Evolutionary conservation across 768 basidiomycete species (phyloP), one percentile per base, ranked within the genome.

Genomic region (Collybia mongolica): DNA sequence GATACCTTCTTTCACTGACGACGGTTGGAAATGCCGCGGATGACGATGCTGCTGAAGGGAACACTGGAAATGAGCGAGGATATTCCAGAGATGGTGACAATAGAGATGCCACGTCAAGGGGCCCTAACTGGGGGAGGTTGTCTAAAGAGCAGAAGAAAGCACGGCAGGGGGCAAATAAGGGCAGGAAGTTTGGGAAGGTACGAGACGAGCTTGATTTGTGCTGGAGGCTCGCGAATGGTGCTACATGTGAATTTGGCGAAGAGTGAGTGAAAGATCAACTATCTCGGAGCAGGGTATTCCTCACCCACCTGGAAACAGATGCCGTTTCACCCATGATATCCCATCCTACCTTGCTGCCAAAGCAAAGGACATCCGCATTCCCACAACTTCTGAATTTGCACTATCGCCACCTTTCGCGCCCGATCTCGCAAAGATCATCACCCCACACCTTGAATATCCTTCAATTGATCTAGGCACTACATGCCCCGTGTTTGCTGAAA

Each of bases 181-280:
- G 82, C 11, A 69, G 95, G 37, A 77, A 83, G 12, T 94, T 93
- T 65, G 83, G 77, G 15, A 87, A 87, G 61, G 74, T 89, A 15
- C 75, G 81, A 46, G 94, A 95, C 60, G 88, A 89, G 39, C 68
- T 92, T 2, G 85, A 92, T 28, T 70, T 98, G 22, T 98, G 95
- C 68, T 88, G 85, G 80, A 80, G 76, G 45, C 69, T 93, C 45
- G 93, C 91, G 2, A 81, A 75, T 45, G 89, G 86, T 0, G 70
- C 74, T 28, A 58, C 72, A 6, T 97, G 94, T 61, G 84, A 88
- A 54, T 82, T 82, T 56, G 89, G 88, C 17, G 67, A 74, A 46
- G 74, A 83, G 83, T 87, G 55, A 57, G 82, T 77, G 1, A 24
- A 45, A 15, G 44, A 44, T 29, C 53, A 42, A 12, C 6, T 7